Percentiles rank a stretch among this genome's conserved stretches.
Conservation (phyloP, 2,329 filamentous ascomycete genomes). For the Trichoderma harzianum region DNA sequence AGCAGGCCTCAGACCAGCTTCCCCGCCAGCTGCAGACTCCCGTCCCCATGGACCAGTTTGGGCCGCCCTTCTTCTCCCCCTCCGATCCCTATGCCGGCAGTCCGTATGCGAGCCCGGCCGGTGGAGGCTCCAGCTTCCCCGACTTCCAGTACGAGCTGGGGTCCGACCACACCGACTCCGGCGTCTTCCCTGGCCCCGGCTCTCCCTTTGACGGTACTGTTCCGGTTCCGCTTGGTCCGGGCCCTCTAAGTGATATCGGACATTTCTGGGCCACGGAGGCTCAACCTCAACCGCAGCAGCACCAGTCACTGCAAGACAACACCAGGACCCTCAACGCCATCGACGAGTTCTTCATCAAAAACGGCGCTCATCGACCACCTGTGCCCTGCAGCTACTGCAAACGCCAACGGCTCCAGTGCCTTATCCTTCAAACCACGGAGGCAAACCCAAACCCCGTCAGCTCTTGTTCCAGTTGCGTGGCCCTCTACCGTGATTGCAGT, state of each 20-base stretch:
- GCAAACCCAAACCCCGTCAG: slow-evolving; percentile 48
- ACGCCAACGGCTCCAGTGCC: slow-evolving; percentile 43
- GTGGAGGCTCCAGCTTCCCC: slow-evolving; percentile 4
- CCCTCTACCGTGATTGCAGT: slow-evolving; percentile 49
- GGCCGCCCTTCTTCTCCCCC: slow-evolving; percentile 4
- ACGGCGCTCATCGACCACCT: slow-evolving; percentile 41
- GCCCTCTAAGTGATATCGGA: not conserved
- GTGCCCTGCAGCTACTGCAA: slow-evolving; percentile 44
- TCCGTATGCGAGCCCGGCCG: not conserved
- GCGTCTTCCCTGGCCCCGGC: not conserved
- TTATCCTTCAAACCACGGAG: slow-evolving; percentile 44
- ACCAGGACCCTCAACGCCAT: slow-evolving; percentile 21
- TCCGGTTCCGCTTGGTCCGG: not conserved
- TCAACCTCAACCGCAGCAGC: not conserved
- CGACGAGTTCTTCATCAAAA: slow-evolving; percentile 39
- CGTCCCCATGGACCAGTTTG: slow-evolving; percentile 1
- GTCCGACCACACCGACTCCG: not conserved
- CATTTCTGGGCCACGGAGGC: not conserved
- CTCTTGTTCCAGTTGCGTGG: slow-evolving; percentile 50
- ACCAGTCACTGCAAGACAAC: not conserved
- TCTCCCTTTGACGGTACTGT: slow-evolving; percentile 7
- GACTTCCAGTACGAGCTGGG: slow-evolving; percentile 6
- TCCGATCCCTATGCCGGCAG: not conserved
- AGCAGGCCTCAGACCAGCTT: not conserved
- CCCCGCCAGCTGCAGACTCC: slow-evolving; percentile 2